Evolutionary conservation across 768 basidiomycete genomes (phyloP), one percentile per base, ranked within the genome.

Genomic region (Russula griseocarnosa): DNA sequence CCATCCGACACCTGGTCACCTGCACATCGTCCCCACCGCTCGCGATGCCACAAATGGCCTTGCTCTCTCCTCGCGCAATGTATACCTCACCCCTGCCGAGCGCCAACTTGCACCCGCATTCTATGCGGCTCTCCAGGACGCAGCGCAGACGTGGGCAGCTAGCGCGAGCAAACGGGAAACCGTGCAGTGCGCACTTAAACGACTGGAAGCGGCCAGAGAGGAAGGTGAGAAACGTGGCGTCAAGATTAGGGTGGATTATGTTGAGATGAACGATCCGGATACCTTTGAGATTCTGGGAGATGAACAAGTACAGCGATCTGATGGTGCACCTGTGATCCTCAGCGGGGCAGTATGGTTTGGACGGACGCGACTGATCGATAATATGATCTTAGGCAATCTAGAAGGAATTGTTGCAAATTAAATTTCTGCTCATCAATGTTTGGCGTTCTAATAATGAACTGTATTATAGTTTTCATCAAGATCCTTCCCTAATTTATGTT

Each of bases 11-110:
- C 77, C 87, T 0, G 76, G 83, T 30, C 83, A 86, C 70, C 72
- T 98, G n/a, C 86, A 88, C 73, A 94, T 99, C 69, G 79, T 97
- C 6, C 91, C 92, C 1, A 99, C 95, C 2, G 82, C 80, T 10
- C 88, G 96, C 18, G 84, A 87, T 51, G 76, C 82, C 0, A 72
- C 71, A 5, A 83, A 84, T 32, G 83, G 81, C 13, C 81, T 98
- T 30, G 97, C 97, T 0, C 81, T 98, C 22, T 96, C 94, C 14
- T 97, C 94, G 3, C 81, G 97, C 13, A 98, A 99, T 72, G 82
- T 82, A 26, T 95, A 96, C 73, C 84, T 99, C 40, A 80, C 84
- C 0, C 65, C 73, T 0, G 69, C 78, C 20, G 94, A 94, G 66
- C 83, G 87, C 5, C 73, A 75, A 24, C 78, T 84, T 0, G 80